A percentile compares a stretch with the other conserved stretches of the same genome.
These are phyloP conservation scores for Cystobasidium sp. DNA, from an alignment of 1,284 basidiomycete species.

Conservation along the genomic window DNA sequence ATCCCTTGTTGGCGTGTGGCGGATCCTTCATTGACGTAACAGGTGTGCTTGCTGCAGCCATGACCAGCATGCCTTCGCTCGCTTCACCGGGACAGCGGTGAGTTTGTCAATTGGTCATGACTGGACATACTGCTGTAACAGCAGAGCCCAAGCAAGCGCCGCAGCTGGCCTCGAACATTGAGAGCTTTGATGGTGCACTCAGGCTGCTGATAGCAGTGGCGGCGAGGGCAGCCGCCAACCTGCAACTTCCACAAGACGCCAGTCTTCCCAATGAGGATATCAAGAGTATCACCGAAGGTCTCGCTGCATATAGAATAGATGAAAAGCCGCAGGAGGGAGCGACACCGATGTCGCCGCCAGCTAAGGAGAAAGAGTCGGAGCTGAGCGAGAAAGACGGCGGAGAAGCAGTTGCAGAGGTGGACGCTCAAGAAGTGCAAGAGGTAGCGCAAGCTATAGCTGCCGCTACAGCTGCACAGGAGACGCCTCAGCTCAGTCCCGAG, in stretches of 20 bases:
- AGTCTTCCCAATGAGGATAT: slow-evolving; percentile 11
- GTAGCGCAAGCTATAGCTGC: slow-evolving; percentile 20
- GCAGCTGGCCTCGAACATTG: slow-evolving; percentile 29
- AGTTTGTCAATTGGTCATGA: background rate
- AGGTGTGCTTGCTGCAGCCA: background rate
- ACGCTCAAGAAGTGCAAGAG: slow-evolving; percentile 27
- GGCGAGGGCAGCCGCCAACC: slow-evolving; percentile 30
- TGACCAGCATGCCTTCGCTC: background rate
- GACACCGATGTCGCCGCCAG: background rate
- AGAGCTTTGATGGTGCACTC: slow-evolving; percentile 19
- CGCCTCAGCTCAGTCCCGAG: slow-evolving; percentile 18
- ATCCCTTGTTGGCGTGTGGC: too few species aligned
- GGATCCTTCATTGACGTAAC: slow-evolving; percentile 16
- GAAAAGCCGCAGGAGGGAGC: background rate
- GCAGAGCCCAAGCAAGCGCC: slow-evolving; percentile 10
- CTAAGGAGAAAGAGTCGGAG: background rate
- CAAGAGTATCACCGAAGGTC: slow-evolving; percentile 12
- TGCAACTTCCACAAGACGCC: slow-evolving; percentile 33
- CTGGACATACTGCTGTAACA: background rate
- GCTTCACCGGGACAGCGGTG: background rate
- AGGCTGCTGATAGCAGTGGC: slow-evolving; percentile 37
- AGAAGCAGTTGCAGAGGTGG: slow-evolving; percentile 26
- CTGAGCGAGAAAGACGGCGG: slow-evolving; percentile 5
- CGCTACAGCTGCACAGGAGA: background rate
- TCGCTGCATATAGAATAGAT: slow-evolving; percentile 26